Evolutionary conservation across 2,329 filamentous ascomycete genomes (phyloP).

Genomic region (Monosporascus sp.): DNA sequence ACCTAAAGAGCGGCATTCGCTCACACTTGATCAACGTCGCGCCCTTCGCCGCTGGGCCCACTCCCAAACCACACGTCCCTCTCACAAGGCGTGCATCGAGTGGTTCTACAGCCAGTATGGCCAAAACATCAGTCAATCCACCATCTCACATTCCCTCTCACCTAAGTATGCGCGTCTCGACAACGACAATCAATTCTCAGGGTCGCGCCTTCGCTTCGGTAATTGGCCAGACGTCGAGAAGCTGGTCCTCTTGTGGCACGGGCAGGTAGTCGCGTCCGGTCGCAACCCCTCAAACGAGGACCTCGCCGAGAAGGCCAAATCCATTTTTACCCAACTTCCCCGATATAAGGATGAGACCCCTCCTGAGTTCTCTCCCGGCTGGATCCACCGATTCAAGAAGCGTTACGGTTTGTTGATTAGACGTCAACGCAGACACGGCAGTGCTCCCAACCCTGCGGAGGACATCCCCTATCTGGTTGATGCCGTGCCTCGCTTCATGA

Average conservation of each 20-base stretch:
- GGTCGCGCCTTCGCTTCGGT: slow-evolving; percentile 55
- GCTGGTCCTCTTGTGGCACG: slow-evolving; percentile 68
- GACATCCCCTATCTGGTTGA: slow-evolving; percentile 57
- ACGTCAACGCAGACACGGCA: slow-evolving; percentile 48
- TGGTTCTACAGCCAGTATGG: slow-evolving; percentile 56
- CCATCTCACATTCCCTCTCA: slow-evolving; percentile 56
- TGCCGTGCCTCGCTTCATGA: slow-evolving; percentile 54
- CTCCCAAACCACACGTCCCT: slow-evolving; percentile 49
- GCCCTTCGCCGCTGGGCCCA: slow-evolving; percentile 56
- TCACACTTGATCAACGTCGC: slow-evolving; percentile 58
- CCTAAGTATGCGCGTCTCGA: slow-evolving; percentile 58
- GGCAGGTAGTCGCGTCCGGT: slow-evolving; percentile 42
- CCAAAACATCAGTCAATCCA: slow-evolving; percentile 57
- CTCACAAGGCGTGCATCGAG: slow-evolving; percentile 58
- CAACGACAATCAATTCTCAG: slow-evolving; percentile 55
- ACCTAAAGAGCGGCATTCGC: slow-evolving; percentile 49
- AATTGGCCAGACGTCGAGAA: slow-evolving; percentile 69
- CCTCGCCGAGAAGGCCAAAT: slow-evolving; percentile 56
- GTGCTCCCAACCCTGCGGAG: slow-evolving; percentile 43
- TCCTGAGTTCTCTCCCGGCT: slow-evolving; percentile 58
- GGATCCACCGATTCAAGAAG: slow-evolving; percentile 62
- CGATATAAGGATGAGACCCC: slow-evolving; percentile 55
- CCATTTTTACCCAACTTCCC: slow-evolving; percentile 52
- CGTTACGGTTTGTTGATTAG: slow-evolving; percentile 53
- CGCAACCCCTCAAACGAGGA: slow-evolving; percentile 58